These are phyloP conservation scores for Agrocybe chaxingu DNA, from an alignment of 768 basidiomycete species.

Conservation along the genomic window DNA sequence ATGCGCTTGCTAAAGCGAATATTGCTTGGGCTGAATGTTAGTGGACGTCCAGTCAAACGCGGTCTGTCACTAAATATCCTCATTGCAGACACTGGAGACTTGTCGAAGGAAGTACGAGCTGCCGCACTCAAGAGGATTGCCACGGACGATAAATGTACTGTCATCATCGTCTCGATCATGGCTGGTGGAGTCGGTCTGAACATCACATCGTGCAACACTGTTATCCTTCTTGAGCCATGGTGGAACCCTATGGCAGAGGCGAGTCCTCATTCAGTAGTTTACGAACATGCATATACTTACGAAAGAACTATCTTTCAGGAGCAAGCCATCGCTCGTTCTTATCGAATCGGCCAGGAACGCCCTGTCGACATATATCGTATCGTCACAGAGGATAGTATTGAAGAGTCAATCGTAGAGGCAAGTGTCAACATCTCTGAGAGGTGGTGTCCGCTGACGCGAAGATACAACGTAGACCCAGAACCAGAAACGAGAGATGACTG, in stretches of 20 bases:
- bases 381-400: conserved; percentile 11
- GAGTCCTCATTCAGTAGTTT: background rate
- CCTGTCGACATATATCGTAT: conserved; percentile 14
- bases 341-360: conserved; percentile 15
- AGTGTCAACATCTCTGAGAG: background rate
- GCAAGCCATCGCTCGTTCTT: conserved; percentile 17
- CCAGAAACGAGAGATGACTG: background rate
- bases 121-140: conserved; percentile 7
- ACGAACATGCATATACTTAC: background rate
- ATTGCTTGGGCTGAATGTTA: conserved; percentile 7
- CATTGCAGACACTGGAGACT: conserved; percentile 11
- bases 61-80: background rate
- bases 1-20: conserved; percentile 2
- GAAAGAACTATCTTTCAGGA: conserved; percentile 7
- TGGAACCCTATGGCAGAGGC: conserved; percentile 23
- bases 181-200: conserved; percentile 18
- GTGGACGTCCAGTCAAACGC: background rate
- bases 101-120: conserved; percentile 2
- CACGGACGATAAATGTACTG: conserved; percentile 8
- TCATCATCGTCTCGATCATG: conserved; percentile 14
- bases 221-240: conserved; percentile 23
- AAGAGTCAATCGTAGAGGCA: conserved; percentile 25
- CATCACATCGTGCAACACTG: conserved; percentile 18
- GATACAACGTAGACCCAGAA: background rate
- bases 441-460: too few species aligned